Conservation (phyloP, 2,329 filamentous ascomycete genomes). For the Diatrype stigma region DNA sequence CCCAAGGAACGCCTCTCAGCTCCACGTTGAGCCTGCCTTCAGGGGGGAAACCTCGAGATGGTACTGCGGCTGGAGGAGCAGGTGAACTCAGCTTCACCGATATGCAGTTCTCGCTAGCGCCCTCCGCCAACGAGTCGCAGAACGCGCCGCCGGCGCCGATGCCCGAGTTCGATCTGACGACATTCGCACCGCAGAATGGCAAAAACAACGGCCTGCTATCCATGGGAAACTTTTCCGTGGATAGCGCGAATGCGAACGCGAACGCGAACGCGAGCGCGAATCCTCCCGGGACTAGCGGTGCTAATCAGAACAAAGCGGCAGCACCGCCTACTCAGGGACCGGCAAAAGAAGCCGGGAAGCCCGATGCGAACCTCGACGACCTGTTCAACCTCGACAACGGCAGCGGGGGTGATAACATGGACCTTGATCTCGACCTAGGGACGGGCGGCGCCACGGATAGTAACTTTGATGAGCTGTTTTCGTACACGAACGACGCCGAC, state of each 20-base stretch:
- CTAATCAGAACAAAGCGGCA: slow-evolving; percentile 10
- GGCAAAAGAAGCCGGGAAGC: slow-evolving; percentile 17
- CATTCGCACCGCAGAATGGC: slow-evolving; percentile 32
- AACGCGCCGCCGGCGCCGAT: slow-evolving; percentile 29
- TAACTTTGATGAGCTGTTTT: slow-evolving; percentile 50
- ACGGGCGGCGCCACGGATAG: slow-evolving; percentile 32
- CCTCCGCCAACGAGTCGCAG: slow-evolving; percentile 29
- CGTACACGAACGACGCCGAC: slow-evolving; percentile 38
- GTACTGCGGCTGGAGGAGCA: slow-evolving; percentile 16
- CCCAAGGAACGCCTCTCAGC: slow-evolving; percentile 18
- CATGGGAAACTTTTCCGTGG: slow-evolving; percentile 9
- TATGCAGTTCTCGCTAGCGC: slow-evolving; percentile 53
- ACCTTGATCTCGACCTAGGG: slow-evolving; percentile 37
- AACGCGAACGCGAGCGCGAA: neutral
- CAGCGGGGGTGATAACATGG: slow-evolving; percentile 31
- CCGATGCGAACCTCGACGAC: slow-evolving; percentile 38
- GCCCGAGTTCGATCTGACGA: slow-evolving; percentile 41
- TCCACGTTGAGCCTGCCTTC: slow-evolving; percentile 11
- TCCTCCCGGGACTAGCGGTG: neutral
- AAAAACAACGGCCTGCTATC: slow-evolving; percentile 20
- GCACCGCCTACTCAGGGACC: slow-evolving; percentile 8
- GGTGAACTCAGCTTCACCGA: slow-evolving; percentile 50
- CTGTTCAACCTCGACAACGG: slow-evolving; percentile 42
- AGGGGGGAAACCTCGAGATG: slow-evolving; percentile 8
- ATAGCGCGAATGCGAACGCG: neutral